Conservation (phyloP, 495 filamentous ascomycete species). For the Podospora tetraspora region DNA sequence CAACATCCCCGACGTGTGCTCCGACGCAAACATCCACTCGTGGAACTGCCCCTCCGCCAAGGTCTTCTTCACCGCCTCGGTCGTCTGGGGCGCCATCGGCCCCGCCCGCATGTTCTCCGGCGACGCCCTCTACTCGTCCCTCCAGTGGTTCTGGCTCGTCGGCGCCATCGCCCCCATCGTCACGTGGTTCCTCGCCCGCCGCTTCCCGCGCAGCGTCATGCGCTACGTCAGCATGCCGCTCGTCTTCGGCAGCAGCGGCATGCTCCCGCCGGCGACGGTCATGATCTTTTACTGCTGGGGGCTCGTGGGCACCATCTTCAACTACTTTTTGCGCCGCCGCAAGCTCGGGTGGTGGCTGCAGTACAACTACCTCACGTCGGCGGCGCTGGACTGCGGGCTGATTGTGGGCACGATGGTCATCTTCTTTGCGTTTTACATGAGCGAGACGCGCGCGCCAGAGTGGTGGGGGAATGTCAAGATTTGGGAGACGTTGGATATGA, state of each 20-base stretch:
- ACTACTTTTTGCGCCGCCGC: slow-evolving; percentile 57
- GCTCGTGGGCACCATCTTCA: slow-evolving; percentile 61
- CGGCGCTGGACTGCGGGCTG: slow-evolving; percentile 64
- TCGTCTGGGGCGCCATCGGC: slow-evolving; percentile 50
- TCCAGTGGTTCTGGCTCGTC: slow-evolving; percentile 65
- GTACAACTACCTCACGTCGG: slow-evolving; percentile 73
- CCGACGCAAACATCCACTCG: slow-evolving; percentile 47
- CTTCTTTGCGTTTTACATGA: slow-evolving; percentile 60
- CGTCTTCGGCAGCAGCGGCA: slow-evolving; percentile 58
- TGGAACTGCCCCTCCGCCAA: slow-evolving; percentile 61
- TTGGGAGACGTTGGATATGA: slow-evolving; percentile 37
- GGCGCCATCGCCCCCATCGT: slow-evolving; percentile 56
- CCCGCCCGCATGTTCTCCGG: slow-evolving; percentile 55
- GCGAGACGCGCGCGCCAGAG: slow-evolving; percentile 44
- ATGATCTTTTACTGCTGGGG: slow-evolving; percentile 66
- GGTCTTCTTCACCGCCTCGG: slow-evolving; percentile 58
- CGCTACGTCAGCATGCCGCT: slow-evolving; percentile 62
- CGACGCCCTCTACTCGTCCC: slow-evolving; percentile 54
- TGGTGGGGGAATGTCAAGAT: slow-evolving; percentile 64
- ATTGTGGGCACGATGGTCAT: slow-evolving; percentile 62
- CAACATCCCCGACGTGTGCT: slow-evolving; percentile 56
- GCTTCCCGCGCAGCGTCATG: slow-evolving; percentile 49
- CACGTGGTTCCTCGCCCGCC: slow-evolving; percentile 56
- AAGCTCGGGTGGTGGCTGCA: slow-evolving; percentile 70
- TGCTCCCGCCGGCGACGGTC: slow-evolving; percentile 60